Percentiles rank a stretch among this genome's conserved stretches.
These are phyloP conservation scores for Neophaeococcomyces mojaviensis DNA, from an alignment of 2,329 filamentous ascomycete genomes.

Conservation along the genomic window DNA sequence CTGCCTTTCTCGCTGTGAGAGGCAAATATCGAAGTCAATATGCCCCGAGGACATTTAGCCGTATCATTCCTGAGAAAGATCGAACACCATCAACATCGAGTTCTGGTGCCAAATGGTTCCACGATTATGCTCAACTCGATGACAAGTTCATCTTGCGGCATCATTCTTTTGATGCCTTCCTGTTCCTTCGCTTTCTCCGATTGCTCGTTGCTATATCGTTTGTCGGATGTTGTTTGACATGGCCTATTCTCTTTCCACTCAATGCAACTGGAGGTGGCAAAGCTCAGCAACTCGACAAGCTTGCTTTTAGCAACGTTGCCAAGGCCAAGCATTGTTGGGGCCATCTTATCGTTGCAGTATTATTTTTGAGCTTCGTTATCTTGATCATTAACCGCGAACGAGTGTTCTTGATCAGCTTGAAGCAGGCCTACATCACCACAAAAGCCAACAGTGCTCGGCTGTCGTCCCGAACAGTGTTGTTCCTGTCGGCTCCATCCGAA, in stretches of 20 bases:
- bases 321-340: slow-evolving; percentile 64
- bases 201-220: slow-evolving; percentile 71
- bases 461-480: slow-evolving; percentile 81
- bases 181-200: slow-evolving; percentile 81
- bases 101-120: slow-evolving; percentile 15
- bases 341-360: slow-evolving; percentile 66
- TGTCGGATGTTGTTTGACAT: slow-evolving; percentile 73
- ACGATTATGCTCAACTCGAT: slow-evolving; percentile 45
- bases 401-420: slow-evolving; percentile 82
- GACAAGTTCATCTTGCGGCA: slow-evolving; percentile 83
- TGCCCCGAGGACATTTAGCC: slow-evolving; percentile 32
- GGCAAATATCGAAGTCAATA: slow-evolving; percentile 41
- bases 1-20: slow-evolving; percentile 40
- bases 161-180: slow-evolving; percentile 82
- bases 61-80: slow-evolving; percentile 25
- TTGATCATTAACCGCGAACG: slow-evolving; percentile 80
- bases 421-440: slow-evolving; percentile 83
- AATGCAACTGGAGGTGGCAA: slow-evolving; percentile 72
- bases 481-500: slow-evolving; percentile 70
- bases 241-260: slow-evolving; percentile 84
- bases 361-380: slow-evolving; percentile 76
- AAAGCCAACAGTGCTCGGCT: slow-evolving; percentile 75
- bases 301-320: slow-evolving; percentile 71
- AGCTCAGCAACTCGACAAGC: slow-evolving; percentile 62
- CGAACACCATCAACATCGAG: slow-evolving; percentile 22